These are phyloP conservation scores for Mycosarcoma maydis DNA, from an alignment of 1,284 basidiomycete species.

Conservation along the genomic window DNA sequence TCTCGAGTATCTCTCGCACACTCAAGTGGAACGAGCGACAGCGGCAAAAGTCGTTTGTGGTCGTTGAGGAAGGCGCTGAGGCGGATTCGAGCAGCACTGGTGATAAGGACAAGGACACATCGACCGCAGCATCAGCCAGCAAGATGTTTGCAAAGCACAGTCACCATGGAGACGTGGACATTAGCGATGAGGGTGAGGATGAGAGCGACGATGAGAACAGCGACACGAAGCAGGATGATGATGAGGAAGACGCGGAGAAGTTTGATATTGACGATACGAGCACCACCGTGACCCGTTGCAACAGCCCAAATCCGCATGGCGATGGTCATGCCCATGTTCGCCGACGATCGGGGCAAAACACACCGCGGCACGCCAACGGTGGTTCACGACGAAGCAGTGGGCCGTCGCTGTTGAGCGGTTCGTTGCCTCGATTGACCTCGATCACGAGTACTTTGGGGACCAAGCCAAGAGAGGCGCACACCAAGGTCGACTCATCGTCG, in stretches of 20 bases:
- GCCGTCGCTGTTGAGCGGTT: conserved; percentile 24
- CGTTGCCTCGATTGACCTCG: conserved; percentile 36
- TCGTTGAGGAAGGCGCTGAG: conserved; percentile 79
- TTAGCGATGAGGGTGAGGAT: conserved; percentile 33
- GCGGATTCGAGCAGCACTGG: conserved; percentile 19
- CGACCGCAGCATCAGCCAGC: conserved; percentile 16
- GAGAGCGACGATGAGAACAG: conserved; percentile 15
- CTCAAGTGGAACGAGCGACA: conserved; percentile 76
- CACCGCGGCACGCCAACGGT: conserved; percentile 21
- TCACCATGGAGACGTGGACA: conserved; percentile 27
- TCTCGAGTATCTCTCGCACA: conserved; percentile 93
- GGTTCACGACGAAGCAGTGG: conserved; percentile 19
- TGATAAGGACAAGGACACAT: conserved; percentile 21
- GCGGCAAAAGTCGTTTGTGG: conserved; percentile 63
- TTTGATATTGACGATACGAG: conserved; percentile 65
- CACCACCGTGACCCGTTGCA: conserved; percentile 48
- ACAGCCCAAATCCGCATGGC: conserved; percentile 36
- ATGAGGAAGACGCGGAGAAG: conserved; percentile 53
- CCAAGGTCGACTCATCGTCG: conserved; percentile 12
- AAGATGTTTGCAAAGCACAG: conserved; percentile 42
- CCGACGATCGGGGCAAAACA: conserved; percentile 33
- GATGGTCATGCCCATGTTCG: conserved; percentile 29
- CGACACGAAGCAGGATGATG: conserved; percentile 33
- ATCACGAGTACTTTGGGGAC: conserved; percentile 23
- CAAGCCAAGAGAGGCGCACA: conserved; percentile 14